A percentile compares a stretch with the other conserved stretches of the same genome.
phyloP scores from a whole-genome alignment of 2,329 filamentous ascomycete genomes.

The Chaetoscypha palmicola region DNA sequence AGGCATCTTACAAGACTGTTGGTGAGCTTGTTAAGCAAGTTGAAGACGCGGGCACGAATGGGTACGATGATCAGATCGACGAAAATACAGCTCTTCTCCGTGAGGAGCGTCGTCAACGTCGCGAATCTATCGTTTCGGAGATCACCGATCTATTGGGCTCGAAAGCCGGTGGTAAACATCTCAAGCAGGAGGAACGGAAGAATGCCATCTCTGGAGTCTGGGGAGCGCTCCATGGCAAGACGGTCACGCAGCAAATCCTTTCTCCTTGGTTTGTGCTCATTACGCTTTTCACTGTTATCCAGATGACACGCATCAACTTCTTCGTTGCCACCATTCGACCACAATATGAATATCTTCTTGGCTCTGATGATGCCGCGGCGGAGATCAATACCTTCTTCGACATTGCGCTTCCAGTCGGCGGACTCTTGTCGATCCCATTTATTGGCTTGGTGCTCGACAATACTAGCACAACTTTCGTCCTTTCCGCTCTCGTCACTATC shows the following conservation, averaged over 20 bases:
- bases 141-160: conserved; percentile 69
- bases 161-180: conserved; percentile 54
- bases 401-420: conserved; percentile 73
- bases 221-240: conserved; percentile 72
- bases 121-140: conserved; percentile 44
- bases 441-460: conserved; percentile 76
- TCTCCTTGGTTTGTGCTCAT: conserved; percentile 83
- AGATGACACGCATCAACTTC: conserved; percentile 83
- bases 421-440: conserved; percentile 78
- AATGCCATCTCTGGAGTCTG: conserved; percentile 66
- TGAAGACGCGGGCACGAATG: conserved; percentile 42
- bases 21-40: conserved; percentile 74
- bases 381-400: conserved; percentile 81
- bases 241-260: conserved; percentile 64
- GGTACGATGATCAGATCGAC: conserved; percentile 49
- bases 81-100: conserved; percentile 35
- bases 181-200: conserved; percentile 60
- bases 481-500: conserved; percentile 60
- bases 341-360: conserved; percentile 73
- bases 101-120: conserved; percentile 43
- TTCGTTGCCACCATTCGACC: conserved; percentile 81
- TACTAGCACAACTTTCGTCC: conserved; percentile 63
- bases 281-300: conserved; percentile 66
- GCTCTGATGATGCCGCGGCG: conserved; percentile 52
- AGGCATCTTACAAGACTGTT: conserved; percentile 73